These are phyloP conservation scores for Cordyceps cateniannulata DNA, from an alignment of 2,329 filamentous ascomycete genomes.

Conservation along the genomic window DNA sequence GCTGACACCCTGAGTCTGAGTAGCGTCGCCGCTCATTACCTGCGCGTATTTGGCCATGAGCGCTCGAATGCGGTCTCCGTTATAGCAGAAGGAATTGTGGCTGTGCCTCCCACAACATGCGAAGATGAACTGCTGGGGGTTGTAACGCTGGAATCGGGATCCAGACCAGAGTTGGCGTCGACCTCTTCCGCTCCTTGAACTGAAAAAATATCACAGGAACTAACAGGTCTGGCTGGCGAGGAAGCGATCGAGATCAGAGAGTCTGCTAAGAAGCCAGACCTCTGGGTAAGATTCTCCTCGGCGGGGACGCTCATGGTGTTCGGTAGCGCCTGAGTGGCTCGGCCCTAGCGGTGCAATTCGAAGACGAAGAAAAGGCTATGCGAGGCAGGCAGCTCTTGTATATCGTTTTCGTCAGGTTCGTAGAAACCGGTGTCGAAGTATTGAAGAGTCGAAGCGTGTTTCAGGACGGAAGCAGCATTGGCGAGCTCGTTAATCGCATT, in stretches of 20 bases:
- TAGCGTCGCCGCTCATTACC: not conserved
- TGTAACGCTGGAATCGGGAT: not conserved
- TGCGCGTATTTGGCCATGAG: constrained; percentile 2
- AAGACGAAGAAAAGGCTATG: not conserved
- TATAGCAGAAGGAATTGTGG: not conserved
- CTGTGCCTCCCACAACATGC: not conserved
- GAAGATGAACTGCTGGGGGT: not conserved
- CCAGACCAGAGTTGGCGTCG: not conserved
- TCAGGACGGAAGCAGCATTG: too few species aligned
- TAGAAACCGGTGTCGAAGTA: too few species aligned
- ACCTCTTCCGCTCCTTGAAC: not conserved
- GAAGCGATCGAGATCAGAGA: not conserved
- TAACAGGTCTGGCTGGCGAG: not conserved
- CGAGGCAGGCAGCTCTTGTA: too few species aligned
- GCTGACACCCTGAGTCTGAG: not conserved
- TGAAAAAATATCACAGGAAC: not conserved
- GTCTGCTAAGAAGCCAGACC: not conserved
- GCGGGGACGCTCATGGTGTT: not conserved
- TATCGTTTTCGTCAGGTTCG: too few species aligned
- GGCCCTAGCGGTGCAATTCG: not conserved
- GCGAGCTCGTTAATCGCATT: too few species aligned
- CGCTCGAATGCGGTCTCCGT: not conserved
- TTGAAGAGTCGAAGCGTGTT: too few species aligned
- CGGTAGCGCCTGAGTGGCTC: not conserved
- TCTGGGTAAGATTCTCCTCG: not conserved